These are phyloP conservation scores for Chalciporus chontae DNA, from an alignment of 768 basidiomycete species.

Conservation along the genomic window DNA sequence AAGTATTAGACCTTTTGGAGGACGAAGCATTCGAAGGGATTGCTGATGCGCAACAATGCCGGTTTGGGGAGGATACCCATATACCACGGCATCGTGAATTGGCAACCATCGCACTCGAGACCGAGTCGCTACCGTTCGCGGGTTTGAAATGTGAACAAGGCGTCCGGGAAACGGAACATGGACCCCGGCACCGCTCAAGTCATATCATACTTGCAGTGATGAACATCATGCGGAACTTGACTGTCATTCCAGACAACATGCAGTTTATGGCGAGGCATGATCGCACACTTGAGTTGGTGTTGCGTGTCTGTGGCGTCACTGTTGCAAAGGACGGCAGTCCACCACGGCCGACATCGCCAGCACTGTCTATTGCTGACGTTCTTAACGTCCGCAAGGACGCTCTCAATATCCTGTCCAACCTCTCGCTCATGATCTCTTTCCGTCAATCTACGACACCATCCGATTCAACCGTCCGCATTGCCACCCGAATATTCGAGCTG, in stretches of 20 bases:
- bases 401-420: constrained; percentile 62
- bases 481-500: constrained; percentile 59
- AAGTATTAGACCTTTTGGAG: constrained; percentile 82
- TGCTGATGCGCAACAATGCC: constrained; percentile 26
- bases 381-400: constrained; percentile 74
- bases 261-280: constrained; percentile 62
- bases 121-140: constrained; percentile 59
- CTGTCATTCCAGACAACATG: constrained; percentile 69
- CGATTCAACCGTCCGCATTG: constrained; percentile 43
- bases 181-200: constrained; percentile 58
- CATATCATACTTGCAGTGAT: constrained; percentile 65
- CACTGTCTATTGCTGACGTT: constrained; percentile 68
- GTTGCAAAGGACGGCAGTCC: constrained; percentile 29
- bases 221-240: constrained; percentile 85
- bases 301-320: constrained; percentile 63
- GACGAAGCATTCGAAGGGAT: constrained; percentile 70
- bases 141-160: constrained; percentile 46
- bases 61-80: constrained; percentile 27
- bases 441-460: constrained; percentile 37
- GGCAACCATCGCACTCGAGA: constrained; percentile 53
- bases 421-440: constrained; percentile 53
- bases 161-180: constrained; percentile 44
- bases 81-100: constrained; percentile 67
- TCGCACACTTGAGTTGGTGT: constrained; percentile 59
- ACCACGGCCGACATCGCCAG: constrained; percentile 46